Conservation (phyloP, 805 yeast genomes). For the Hanseniaspora jakobsenii region DNA sequence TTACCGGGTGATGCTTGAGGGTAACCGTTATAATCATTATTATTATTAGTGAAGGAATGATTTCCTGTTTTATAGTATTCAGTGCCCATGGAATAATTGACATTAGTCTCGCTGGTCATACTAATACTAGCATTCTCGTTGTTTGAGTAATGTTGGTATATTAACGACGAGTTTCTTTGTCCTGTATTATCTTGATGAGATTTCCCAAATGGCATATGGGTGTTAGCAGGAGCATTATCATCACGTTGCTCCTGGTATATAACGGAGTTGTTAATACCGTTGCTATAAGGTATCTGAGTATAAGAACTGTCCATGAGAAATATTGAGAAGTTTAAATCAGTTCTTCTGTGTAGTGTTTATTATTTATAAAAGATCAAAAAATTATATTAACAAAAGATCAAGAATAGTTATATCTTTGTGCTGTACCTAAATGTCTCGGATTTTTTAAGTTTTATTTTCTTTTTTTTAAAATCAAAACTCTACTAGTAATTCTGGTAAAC, state of each 20-base stretch:
- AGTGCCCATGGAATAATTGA: background rate
- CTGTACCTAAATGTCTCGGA: no score
- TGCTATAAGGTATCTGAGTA: slow-evolving; percentile 4
- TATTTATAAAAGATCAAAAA: no score
- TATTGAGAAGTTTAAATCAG: background rate
- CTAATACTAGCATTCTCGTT: background rate
- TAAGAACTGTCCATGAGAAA: slow-evolving; percentile 10
- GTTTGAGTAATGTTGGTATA: slow-evolving; percentile 11
- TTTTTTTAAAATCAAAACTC: no score
- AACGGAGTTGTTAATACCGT: slow-evolving; percentile 9
- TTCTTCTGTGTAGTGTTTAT: background rate
- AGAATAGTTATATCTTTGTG: no score
- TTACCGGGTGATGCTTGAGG: background rate
- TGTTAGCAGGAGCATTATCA: slow-evolving; percentile 7
- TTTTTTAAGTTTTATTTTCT: no score
- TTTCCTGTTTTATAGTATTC: slow-evolving; percentile 4
- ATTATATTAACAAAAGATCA: no score
- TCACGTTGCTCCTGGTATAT: slow-evolving; percentile 10
- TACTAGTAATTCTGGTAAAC: no score
- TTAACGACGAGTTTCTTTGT: slow-evolving; percentile 12
- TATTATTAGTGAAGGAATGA: slow-evolving; percentile 5
- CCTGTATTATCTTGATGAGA: background rate
- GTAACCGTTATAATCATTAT: background rate
- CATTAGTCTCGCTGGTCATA: slow-evolving; percentile 4
- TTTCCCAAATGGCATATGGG: slow-evolving; percentile 3